Evolutionary conservation across 2,329 filamentous ascomycete genomes (phyloP).

Genomic region (Ilyonectria robusta): DNA sequence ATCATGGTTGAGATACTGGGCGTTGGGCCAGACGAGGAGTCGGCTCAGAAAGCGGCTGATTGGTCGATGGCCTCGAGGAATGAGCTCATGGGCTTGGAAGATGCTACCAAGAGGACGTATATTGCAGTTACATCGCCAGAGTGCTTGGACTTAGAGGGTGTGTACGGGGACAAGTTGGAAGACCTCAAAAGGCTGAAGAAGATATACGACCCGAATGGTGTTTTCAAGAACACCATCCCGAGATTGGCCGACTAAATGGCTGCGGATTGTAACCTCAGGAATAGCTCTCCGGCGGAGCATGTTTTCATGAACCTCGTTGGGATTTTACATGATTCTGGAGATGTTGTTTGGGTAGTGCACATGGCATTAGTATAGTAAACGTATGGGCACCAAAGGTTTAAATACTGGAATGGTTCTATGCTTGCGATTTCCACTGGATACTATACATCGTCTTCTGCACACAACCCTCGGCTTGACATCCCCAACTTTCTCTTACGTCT

Average conservation of each 20-base stretch:
- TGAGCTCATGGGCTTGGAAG: conserved; percentile 9
- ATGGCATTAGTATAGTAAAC: no score
- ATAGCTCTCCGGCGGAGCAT: no score
- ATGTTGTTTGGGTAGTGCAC: no score
- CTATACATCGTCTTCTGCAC: no score
- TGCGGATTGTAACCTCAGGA: no score
- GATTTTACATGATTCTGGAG: no score
- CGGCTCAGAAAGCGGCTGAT: conserved; percentile 5
- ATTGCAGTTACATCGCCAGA: conserved; percentile 25
- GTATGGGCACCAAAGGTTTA: no score
- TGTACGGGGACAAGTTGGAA: conserved; percentile 11
- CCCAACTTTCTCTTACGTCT: no score
- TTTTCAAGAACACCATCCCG: conserved; percentile 25
- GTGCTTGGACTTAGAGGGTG: conserved; percentile 19
- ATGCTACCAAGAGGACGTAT: conserved; percentile 7
- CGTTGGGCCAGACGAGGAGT: conserved; percentile 4
- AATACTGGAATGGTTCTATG: no score
- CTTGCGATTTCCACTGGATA: no score
- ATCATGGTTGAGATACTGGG: conserved; percentile 26
- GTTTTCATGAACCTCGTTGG: no score
- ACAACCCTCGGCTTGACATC: no score
- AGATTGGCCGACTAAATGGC: not conserved
- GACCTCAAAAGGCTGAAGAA: conserved; percentile 17
- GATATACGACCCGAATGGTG: conserved; percentile 21
- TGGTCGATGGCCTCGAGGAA: conserved; percentile 24